A percentile compares a stretch with the other conserved stretches of the same genome.
Conservation (phyloP, 2,329 filamentous ascomycete species). For the Escovopsis weberi region DNA sequence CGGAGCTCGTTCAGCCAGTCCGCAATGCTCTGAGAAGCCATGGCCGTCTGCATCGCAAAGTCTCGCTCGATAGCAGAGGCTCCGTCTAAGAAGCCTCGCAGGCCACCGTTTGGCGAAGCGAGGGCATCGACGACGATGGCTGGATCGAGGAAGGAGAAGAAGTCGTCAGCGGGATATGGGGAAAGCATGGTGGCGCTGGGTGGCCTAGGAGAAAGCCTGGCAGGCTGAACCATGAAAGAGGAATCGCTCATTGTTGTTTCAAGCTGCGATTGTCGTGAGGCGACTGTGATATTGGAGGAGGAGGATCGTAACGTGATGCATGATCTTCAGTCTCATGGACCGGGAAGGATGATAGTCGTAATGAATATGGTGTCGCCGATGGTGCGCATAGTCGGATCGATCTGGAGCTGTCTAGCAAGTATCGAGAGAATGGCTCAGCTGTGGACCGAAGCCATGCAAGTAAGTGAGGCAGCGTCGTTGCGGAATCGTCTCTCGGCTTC, state of each 20-base stretch:
- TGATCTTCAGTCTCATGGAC: slow-evolving; percentile 7
- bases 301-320: slow-evolving; percentile 3
- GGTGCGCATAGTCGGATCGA: slow-evolving; percentile 12
- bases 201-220: slow-evolving; percentile 15
- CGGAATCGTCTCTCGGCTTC: neutral
- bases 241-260: slow-evolving; percentile 24
- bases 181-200: slow-evolving; percentile 22
- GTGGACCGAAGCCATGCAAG: slow-evolving; percentile 4
- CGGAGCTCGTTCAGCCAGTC: slow-evolving; percentile 62
- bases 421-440: neutral
- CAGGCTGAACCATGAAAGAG: slow-evolving; percentile 18
- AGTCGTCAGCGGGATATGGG: slow-evolving; percentile 36
- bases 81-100: slow-evolving; percentile 45
- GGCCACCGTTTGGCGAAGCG: slow-evolving; percentile 33
- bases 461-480: neutral
- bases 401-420: slow-evolving; percentile 1
- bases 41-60: slow-evolving; percentile 55
- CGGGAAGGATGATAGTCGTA: slow-evolving; percentile 5
- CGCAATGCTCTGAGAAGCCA: slow-evolving; percentile 55
- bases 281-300: neutral
- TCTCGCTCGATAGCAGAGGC: slow-evolving; percentile 53
- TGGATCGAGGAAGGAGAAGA: slow-evolving; percentile 47
- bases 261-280: slow-evolving; percentile 15
- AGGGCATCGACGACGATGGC: slow-evolving; percentile 46
- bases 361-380: slow-evolving; percentile 8